Conservation (phyloP, 768 basidiomycete species). For the Mycena indigotica region DNA sequence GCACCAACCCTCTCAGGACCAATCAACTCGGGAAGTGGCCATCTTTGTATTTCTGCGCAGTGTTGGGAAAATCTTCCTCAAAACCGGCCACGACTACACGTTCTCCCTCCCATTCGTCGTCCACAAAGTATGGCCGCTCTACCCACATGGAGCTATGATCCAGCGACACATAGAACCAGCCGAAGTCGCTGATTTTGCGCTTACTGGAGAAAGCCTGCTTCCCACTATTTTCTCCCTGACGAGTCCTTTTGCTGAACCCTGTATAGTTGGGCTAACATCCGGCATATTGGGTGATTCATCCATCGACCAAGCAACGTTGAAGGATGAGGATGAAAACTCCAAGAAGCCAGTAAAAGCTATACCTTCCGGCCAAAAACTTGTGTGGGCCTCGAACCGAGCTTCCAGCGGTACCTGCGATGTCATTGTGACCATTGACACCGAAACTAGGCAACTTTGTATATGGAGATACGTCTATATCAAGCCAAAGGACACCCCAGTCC, state of each 20-base stretch:
- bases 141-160: slow-evolving; percentile 78
- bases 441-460: slow-evolving; percentile 55
- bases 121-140: slow-evolving; percentile 74
- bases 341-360: slow-evolving; percentile 55
- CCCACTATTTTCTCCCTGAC: slow-evolving; percentile 82
- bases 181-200: slow-evolving; percentile 66
- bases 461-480: slow-evolving; percentile 76
- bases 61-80: slow-evolving; percentile 69
- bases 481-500: slow-evolving; percentile 55
- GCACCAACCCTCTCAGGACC: slow-evolving; percentile 37
- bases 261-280: slow-evolving; percentile 66
- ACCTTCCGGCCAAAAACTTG: slow-evolving; percentile 63
- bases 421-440: slow-evolving; percentile 60
- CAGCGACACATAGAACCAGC: slow-evolving; percentile 69
- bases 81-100: slow-evolving; percentile 73
- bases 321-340: slow-evolving; percentile 57
- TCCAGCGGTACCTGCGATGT: slow-evolving; percentile 48
- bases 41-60: slow-evolving; percentile 80
- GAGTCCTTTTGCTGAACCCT: slow-evolving; percentile 74
- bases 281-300: slow-evolving; percentile 55
- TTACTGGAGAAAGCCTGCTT: slow-evolving; percentile 67
- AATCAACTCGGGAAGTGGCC: slow-evolving; percentile 48
- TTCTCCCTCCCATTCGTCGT: slow-evolving; percentile 83
- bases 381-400: slow-evolving; percentile 56
- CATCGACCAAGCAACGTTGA: slow-evolving; percentile 39